Evolutionary conservation across 2,329 filamentous ascomycete genomes (phyloP).

Genomic region (Sclerotinia spermophila): DNA sequence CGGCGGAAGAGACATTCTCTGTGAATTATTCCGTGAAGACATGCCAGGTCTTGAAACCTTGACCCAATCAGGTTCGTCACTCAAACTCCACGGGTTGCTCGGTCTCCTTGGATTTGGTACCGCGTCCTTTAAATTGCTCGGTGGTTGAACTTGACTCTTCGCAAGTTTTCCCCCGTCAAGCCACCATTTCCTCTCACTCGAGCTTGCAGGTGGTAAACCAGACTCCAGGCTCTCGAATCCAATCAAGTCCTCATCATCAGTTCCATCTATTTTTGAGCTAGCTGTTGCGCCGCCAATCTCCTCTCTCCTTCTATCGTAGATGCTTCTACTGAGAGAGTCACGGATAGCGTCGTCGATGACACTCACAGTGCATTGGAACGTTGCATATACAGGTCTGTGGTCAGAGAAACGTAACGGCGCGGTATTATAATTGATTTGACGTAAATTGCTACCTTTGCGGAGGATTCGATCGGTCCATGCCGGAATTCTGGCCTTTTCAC

Average conservation of each 20-base stretch:
- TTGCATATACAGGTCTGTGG: slow-evolving; percentile 90
- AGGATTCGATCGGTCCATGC: slow-evolving; percentile 96
- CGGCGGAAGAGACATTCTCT: slow-evolving; percentile 16
- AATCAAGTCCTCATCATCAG: slow-evolving; percentile 74
- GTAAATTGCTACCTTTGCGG: slow-evolving; percentile 77
- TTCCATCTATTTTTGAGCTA: slow-evolving; percentile 57
- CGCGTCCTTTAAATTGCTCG: slow-evolving; percentile 58
- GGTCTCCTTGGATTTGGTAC: slow-evolving; percentile 69
- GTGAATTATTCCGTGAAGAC: slow-evolving; percentile 16
- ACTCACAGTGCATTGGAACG: slow-evolving; percentile 79
- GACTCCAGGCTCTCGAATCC: slow-evolving; percentile 81
- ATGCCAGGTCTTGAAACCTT: slow-evolving; percentile 47
- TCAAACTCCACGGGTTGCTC: slow-evolving; percentile 76
- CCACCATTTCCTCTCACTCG: slow-evolving; percentile 69
- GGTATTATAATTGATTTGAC: slow-evolving; percentile 77
- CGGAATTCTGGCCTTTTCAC: slow-evolving; percentile 89
- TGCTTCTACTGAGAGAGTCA: slow-evolving; percentile 65
- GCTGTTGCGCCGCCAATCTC: slow-evolving; percentile 63
- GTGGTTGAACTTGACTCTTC: slow-evolving; percentile 56
- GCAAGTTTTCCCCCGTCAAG: slow-evolving; percentile 69
- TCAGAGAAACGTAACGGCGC: slow-evolving; percentile 88
- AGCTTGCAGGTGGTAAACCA: slow-evolving; percentile 65
- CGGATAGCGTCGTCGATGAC: slow-evolving; percentile 73
- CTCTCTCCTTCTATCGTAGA: slow-evolving; percentile 66
- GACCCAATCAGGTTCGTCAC: slow-evolving; percentile 82